phyloP scores from a whole-genome alignment of 2,329 filamentous ascomycete genomes.

The Botrytis medusae region DNA sequence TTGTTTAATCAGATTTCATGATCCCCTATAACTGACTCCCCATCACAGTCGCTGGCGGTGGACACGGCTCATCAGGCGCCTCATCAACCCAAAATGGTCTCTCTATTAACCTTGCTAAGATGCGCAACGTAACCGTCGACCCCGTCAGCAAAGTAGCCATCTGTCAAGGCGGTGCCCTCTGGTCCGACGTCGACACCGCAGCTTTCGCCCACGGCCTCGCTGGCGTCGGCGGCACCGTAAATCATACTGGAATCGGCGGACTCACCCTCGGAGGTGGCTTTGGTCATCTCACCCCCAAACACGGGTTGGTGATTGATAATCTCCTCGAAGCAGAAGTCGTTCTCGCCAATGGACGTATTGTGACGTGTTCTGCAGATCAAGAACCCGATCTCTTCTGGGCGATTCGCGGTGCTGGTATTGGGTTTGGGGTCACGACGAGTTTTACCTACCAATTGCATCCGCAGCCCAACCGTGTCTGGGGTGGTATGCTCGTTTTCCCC shows the following conservation, averaged over 20 bases:
- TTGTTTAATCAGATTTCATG: neutral
- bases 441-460: constrained; percentile 21
- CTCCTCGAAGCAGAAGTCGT: constrained; percentile 17
- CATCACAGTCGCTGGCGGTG: constrained; percentile 18
- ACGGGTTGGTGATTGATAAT: constrained; percentile 23
- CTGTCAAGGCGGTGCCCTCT: constrained; percentile 27
- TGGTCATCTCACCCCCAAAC: constrained; percentile 18
- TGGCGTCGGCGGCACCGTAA: constrained; percentile 14
- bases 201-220: constrained; percentile 19
- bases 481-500: constrained; percentile 25
- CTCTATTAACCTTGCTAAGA: constrained; percentile 22
- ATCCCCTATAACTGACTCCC: neutral
- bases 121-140: constrained; percentile 26
- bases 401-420: constrained; percentile 36
- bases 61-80: constrained; percentile 16
- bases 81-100: constrained; percentile 8
- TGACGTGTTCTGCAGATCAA: constrained; percentile 45
- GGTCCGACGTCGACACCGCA: constrained; percentile 24
- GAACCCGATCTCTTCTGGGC: constrained; percentile 53
- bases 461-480: constrained; percentile 46
- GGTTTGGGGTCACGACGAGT: constrained; percentile 13
- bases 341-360: constrained; percentile 27
- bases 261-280: constrained; percentile 20
- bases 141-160: constrained; percentile 21
- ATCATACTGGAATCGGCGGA: constrained; percentile 19